Evolutionary conservation across 805 yeast species (phyloP).

Genomic region (Saturnispora gosingensis): DNA sequence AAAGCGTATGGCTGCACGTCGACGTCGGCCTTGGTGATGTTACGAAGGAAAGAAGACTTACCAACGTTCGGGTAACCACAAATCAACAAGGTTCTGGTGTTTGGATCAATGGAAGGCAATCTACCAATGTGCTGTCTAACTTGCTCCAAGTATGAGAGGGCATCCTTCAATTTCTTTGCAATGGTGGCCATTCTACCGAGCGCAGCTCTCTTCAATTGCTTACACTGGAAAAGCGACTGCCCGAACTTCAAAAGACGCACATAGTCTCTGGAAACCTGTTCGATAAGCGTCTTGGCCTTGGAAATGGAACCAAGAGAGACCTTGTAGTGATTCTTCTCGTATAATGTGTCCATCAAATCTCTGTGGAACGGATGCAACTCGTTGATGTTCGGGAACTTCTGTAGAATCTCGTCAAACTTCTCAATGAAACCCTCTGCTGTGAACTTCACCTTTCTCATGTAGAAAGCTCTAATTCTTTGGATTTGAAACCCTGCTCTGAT

Average conservation of each 20-base stretch:
- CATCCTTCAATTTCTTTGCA: constrained; percentile 89
- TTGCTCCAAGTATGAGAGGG: constrained; percentile 88
- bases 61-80: constrained; percentile 99
- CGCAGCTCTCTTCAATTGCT: constrained; percentile 97
- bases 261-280: constrained; percentile 94
- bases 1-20: constrained; percentile 99
- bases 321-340: constrained; percentile 96
- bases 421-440: constrained; percentile 95
- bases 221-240: constrained; percentile 96
- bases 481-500: constrained; percentile 94
- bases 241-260: constrained; percentile 91
- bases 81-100: constrained; percentile 91
- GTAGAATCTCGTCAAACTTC: constrained; percentile 75
- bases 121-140: constrained; percentile 99
- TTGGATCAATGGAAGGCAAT: constrained; percentile 96
- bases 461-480: constrained; percentile 92
- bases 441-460: constrained; percentile 95
- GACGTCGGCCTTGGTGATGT: constrained; percentile 96
- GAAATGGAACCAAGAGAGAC: constrained; percentile 92
- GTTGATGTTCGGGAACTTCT: constrained; percentile 91
- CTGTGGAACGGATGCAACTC: constrained; percentile 98
- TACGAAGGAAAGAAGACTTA: constrained; percentile 86
- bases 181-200: constrained; percentile 99
- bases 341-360: constrained; percentile 94
- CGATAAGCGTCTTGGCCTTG: constrained; percentile 86